Evolutionary conservation across 176 grass and related monocot species (phyloP), one percentile per base, ranked within the genome.

Genomic region (Phyllostachys edulis): DNA sequence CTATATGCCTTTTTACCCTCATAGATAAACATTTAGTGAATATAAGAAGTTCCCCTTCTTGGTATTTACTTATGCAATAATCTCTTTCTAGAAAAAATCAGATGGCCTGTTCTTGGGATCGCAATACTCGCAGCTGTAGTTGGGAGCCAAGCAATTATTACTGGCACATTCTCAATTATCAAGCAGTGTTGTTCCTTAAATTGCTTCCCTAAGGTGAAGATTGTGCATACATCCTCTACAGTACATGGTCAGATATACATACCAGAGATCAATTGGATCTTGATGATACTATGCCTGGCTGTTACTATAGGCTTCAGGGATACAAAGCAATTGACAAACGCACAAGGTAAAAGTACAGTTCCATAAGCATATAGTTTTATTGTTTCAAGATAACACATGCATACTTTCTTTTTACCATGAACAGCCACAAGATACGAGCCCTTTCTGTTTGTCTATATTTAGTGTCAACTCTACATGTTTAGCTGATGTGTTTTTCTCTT

Each of bases 181-280:
- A 98, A 98, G 73, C 95, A 98, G 69, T 98, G 95, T 27, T 90
- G 82, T 24, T 88, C 90, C 51, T 88, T 95, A 69, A 86, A 78
- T 66, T 98, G 95, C 84, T 98, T 98, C 61, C 95, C 95, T 7
- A 81, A 85, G 76, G 92, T 98, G 82, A 98, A 98, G 90, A 90
- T 95, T 38, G 75, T 98, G 65, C 95, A 98, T 80, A 98, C 95
- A 39, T 98, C 95, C 26, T 90, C 90, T 16, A 90, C 81, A 26
- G 85, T 93, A 15, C 95, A 95, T 67, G 95, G 95, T 3, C 95
- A 95, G 79, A 93, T 98, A 88, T 98, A 98, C 80, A 95, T 98
- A 63, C 95, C 95, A 11, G 92, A 98, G 86, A 97, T 94, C 78
- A 97, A 97, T 62, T 94, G 95, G 95, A 97, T 90, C 11, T n/a